Evolutionary conservation across 1,284 basidiomycete genomes (phyloP).

Genomic region (Tetrapyrgos nigripes): DNA sequence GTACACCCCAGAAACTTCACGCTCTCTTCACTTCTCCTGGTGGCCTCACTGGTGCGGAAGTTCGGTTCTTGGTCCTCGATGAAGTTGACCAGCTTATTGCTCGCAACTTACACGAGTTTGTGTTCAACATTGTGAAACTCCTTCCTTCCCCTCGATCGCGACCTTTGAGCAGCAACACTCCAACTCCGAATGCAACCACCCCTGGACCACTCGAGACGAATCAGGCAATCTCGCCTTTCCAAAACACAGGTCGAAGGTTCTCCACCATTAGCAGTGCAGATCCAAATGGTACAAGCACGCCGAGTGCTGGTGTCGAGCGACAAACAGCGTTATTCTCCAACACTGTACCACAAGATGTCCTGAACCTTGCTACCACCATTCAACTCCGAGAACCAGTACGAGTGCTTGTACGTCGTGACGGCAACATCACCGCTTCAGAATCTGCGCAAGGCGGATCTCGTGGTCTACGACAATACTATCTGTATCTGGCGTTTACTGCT

Average conservation of each 20-base stretch:
- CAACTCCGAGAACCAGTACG: conserved; percentile 94
- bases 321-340: conserved; percentile 98
- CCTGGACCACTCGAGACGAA: conserved; percentile 49
- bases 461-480: conserved; percentile 90
- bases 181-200: conserved; percentile 41
- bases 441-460: conserved; percentile 71
- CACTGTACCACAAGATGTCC: conserved; percentile 92
- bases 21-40: conserved; percentile 88
- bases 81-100: conserved; percentile 99
- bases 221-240: conserved; percentile 54
- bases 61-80: conserved; percentile 92
- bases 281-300: conserved; percentile 36
- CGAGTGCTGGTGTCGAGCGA: conserved; percentile 64
- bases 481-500: conserved; percentile 91
- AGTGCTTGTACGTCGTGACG: conserved; percentile 95
- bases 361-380: conserved; percentile 88
- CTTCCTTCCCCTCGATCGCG: conserved; percentile 86
- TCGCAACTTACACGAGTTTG: conserved; percentile 94
- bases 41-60: conserved; percentile 80
- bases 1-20: conserved; percentile 95
- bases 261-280: conserved; percentile 54
- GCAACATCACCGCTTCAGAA: conserved; percentile 79
- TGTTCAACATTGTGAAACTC: conserved; percentile 90
- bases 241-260: conserved; percentile 61
- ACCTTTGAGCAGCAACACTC: conserved; percentile 50